Evolutionary conservation across 495 filamentous ascomycete species (phyloP).

Genomic region (Chaetomium fimeti): DNA sequence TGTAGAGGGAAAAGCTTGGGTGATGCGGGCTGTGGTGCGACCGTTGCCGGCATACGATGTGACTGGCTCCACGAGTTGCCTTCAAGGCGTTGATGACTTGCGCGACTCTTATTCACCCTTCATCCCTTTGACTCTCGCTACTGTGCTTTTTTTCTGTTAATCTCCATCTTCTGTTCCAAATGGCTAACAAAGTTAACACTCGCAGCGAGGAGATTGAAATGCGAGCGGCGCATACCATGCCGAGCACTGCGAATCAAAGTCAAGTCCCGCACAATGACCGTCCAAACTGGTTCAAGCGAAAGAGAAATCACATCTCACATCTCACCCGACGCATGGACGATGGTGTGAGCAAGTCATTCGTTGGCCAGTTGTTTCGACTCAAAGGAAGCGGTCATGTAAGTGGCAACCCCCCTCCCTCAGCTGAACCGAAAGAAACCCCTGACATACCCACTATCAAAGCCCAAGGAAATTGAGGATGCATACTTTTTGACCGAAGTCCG

Average conservation of each 20-base stretch:
- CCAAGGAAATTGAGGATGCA: conserved; percentile 56
- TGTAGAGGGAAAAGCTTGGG: neutral
- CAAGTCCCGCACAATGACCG: neutral
- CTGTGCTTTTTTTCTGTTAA: neutral
- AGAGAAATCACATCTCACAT: neutral
- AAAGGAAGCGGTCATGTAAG: conserved; percentile 67
- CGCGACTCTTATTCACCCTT: neutral
- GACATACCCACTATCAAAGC: conserved; percentile 40
- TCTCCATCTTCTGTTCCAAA: neutral
- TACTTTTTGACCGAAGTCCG: conserved; percentile 74
- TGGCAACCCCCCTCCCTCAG: conserved; percentile 19
- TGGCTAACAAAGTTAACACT: conserved; percentile 9
- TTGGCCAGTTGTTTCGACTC: conserved; percentile 70
- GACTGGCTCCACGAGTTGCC: neutral
- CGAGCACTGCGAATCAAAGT: neutral
- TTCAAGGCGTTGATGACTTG: neutral
- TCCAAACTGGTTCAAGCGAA: neutral
- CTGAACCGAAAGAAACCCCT: conserved; percentile 3
- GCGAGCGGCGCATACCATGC: neutral
- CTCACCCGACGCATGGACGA: conserved; percentile 32
- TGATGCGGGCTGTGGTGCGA: neutral
- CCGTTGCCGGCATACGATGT: neutral
- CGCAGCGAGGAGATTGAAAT: conserved; percentile 26
- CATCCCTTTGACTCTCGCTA: neutral
- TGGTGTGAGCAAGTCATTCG: conserved; percentile 45